Conservation (phyloP, 805 yeast genomes). For the Peterozyma xylosa region DNA sequence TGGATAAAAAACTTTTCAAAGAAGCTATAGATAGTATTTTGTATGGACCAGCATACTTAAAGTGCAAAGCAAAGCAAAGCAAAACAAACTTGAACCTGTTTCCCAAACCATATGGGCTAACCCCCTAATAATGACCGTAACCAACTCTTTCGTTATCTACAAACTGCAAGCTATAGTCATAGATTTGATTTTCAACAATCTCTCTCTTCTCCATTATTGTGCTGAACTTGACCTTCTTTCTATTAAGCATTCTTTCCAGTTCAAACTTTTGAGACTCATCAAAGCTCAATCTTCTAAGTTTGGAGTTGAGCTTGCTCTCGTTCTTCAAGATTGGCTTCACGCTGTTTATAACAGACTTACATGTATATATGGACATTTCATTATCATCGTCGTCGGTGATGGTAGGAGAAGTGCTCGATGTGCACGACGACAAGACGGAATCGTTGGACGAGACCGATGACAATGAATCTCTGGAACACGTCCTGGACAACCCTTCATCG, state of each 20-base stretch:
- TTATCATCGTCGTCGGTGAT: neutral
- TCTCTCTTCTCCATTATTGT: conserved; percentile 36
- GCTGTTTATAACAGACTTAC: too few species aligned
- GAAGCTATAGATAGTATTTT: too few species aligned
- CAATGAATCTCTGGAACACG: conserved; percentile 5
- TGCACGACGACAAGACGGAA: conserved; percentile 2
- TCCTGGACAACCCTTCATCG: neutral
- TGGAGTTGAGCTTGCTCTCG: neutral
- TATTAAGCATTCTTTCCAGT: neutral
- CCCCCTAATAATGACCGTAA: neutral
- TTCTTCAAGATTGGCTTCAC: conserved; percentile 6
- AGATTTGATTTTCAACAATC: conserved; percentile 32
- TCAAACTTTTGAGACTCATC: neutral
- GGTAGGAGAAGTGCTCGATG: conserved; percentile 3
- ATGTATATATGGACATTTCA: neutral
- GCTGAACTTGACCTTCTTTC: conserved; percentile 32
- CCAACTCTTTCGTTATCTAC: conserved; percentile 11
- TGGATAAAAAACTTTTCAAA: too few species aligned
- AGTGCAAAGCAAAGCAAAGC: too few species aligned
- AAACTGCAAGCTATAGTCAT: conserved; percentile 26
- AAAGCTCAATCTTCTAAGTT: neutral
- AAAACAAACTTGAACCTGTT: too few species aligned
- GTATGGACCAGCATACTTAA: too few species aligned
- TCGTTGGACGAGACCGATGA: conserved; percentile 2
- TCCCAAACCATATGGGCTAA: too few species aligned